Percentiles rank a stretch among this genome's conserved stretches.
phyloP scores from a whole-genome alignment of 192 early-diverging fungal species.

The Coemansia sp. region DNA sequence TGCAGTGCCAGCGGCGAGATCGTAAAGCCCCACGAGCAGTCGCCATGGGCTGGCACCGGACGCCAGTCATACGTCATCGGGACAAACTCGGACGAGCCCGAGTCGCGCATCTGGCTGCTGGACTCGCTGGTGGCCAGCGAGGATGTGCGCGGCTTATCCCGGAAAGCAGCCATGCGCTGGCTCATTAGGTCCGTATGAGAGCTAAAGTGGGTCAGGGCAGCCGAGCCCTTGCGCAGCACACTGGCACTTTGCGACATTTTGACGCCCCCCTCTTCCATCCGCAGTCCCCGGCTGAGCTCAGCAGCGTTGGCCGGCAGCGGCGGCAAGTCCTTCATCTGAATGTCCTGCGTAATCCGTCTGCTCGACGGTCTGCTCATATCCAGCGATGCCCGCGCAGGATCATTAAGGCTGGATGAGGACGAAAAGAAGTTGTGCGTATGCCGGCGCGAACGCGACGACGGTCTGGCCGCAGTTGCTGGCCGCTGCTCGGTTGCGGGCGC shows the following conservation, averaged over 20 bases:
- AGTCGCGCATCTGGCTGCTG: constrained; percentile 20
- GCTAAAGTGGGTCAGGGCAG: constrained; percentile 37
- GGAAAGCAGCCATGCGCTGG: constrained; percentile 23
- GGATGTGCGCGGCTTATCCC: constrained; percentile 47
- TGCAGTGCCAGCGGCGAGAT: constrained; percentile 40
- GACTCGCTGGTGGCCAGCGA: constrained; percentile 23
- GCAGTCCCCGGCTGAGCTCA: constrained; percentile 18
- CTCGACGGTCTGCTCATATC: constrained; percentile 18
- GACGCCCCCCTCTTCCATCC: constrained; percentile 3
- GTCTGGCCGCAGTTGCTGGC: neutral
- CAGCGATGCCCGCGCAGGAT: constrained; percentile 23
- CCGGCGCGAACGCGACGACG: constrained; percentile 22
- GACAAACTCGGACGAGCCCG: constrained; percentile 27
- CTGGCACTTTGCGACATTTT: constrained; percentile 11
- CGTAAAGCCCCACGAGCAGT: constrained; percentile 38
- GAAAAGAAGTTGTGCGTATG: constrained; percentile 52
- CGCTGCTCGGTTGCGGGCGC: constrained; percentile 15
- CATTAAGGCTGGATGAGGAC: constrained; percentile 9
- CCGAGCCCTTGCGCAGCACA: constrained; percentile 12
- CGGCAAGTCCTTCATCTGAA: constrained; percentile 52
- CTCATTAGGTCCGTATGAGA: constrained; percentile 35
- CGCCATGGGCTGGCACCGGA: constrained; percentile 19
- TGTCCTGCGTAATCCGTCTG: constrained; percentile 28
- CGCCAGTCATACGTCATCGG: constrained; percentile 37
- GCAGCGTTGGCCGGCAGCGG: constrained; percentile 45